Conservation (phyloP, 2,329 filamentous ascomycete species). For the Chaetomiaceae sp. region DNA sequence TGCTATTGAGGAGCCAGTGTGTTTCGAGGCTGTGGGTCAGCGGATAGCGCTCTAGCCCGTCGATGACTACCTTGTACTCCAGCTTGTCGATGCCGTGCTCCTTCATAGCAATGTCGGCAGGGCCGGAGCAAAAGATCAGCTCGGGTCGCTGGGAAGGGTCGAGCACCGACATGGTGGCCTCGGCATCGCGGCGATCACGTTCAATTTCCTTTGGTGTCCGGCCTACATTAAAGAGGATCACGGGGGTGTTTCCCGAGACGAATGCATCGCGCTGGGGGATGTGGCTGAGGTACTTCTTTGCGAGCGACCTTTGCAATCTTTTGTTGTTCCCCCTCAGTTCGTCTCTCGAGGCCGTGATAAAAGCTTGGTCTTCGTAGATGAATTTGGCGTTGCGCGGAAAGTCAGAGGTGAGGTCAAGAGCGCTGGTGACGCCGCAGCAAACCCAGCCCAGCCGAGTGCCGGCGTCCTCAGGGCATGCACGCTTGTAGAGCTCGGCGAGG, state of each 20-base stretch:
- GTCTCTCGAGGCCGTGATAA: conserved; percentile 26
- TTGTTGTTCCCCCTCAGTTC: conserved; percentile 19
- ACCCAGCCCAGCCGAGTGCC: conserved; percentile 31
- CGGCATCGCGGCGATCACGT: conserved; percentile 30
- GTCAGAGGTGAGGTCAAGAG: conserved; percentile 26
- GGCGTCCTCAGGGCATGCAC: conserved; percentile 23
- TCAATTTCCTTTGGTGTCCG: conserved; percentile 22
- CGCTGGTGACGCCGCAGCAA: conserved; percentile 30
- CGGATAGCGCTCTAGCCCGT: conserved; percentile 30
- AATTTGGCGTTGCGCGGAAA: conserved; percentile 36
- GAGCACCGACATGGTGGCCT: conserved; percentile 31
- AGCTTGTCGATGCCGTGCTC: conserved; percentile 30
- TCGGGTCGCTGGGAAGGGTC: conserved; percentile 29
- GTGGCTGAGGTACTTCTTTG: conserved; percentile 35
- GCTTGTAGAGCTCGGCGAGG: conserved; percentile 33
- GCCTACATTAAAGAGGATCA: conserved; percentile 32
- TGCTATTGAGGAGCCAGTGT: conserved; percentile 36
- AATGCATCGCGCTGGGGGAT: conserved; percentile 37
- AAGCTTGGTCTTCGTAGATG: conserved; percentile 35
- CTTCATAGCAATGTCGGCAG: conserved; percentile 27
- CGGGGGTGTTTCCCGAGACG: conserved; percentile 27
- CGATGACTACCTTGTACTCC: conserved; percentile 30
- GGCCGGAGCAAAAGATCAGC: conserved; percentile 33
- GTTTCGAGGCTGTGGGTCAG: conserved; percentile 31
- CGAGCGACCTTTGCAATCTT: conserved; percentile 23